Conservation (phyloP, 2,329 filamentous ascomycete species). For the Myriosclerotinia duriaeana region DNA sequence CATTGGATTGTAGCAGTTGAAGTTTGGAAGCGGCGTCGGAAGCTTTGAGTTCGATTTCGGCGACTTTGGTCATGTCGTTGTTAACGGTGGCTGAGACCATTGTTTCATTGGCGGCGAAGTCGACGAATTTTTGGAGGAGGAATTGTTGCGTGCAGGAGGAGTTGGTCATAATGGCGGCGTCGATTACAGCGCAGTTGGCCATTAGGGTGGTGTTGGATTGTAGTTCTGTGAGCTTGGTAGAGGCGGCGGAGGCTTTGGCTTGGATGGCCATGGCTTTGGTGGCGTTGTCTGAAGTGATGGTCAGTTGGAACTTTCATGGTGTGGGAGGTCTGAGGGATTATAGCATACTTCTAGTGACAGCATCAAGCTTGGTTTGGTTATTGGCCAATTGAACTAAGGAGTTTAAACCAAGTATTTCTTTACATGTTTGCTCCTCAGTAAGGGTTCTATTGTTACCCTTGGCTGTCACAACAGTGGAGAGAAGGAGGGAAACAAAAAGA, state of each 20-base stretch:
- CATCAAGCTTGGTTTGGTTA: slow-evolving; percentile 43
- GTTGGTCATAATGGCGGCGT: slow-evolving; percentile 30
- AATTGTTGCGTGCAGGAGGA: slow-evolving; percentile 26
- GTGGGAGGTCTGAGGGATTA: background rate
- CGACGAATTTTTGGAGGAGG: slow-evolving; percentile 29
- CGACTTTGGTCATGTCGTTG: slow-evolving; percentile 27
- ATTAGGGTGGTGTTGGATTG: slow-evolving; percentile 43
- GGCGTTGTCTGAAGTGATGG: slow-evolving; percentile 36
- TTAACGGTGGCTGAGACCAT: slow-evolving; percentile 23
- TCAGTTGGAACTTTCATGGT: background rate
- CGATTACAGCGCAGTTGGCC: slow-evolving; percentile 41
- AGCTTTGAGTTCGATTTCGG: slow-evolving; percentile 25
- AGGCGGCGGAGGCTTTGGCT: slow-evolving; percentile 41
- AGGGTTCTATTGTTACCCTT: slow-evolving; percentile 38
- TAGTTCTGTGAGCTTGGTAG: slow-evolving; percentile 40
- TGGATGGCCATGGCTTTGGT: slow-evolving; percentile 43
- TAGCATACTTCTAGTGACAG: slow-evolving; percentile 35
- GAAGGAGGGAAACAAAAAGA: slow-evolving; percentile 33
- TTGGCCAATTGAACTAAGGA: slow-evolving; percentile 39
- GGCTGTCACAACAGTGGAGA: slow-evolving; percentile 36
- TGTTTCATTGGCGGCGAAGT: slow-evolving; percentile 27
- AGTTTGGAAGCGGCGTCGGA: slow-evolving; percentile 24
- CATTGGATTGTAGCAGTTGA: slow-evolving; percentile 24
- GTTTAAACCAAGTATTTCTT: slow-evolving; percentile 39
- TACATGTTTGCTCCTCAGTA: slow-evolving; percentile 41